These are phyloP conservation scores for Penicillium sp. DNA, from an alignment of 2,329 filamentous ascomycete genomes.

Conservation along the genomic window DNA sequence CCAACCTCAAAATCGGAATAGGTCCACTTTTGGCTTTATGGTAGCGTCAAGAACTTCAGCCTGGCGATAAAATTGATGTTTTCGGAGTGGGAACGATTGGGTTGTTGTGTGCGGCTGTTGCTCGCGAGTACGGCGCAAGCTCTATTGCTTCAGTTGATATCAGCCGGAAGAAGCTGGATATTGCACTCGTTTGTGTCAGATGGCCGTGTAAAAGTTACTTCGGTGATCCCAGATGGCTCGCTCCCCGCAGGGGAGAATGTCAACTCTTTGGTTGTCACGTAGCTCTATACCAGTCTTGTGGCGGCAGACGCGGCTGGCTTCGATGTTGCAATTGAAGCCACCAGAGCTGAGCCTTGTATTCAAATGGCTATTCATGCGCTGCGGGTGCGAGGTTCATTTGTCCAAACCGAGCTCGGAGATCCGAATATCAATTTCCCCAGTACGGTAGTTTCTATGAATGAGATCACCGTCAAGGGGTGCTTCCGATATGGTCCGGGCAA, in stretches of 20 bases:
- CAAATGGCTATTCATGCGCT: conserved; percentile 48
- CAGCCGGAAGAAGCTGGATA: conserved; percentile 61
- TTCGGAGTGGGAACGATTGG: conserved; percentile 68
- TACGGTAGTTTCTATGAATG: conserved; percentile 38
- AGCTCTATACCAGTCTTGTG: conserved; percentile 1
- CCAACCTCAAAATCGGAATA: conserved; percentile 3
- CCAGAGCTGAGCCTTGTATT: conserved; percentile 48
- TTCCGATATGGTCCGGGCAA: conserved; percentile 39
- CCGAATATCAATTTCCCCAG: conserved; percentile 43
- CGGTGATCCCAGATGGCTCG: conserved; percentile 12
- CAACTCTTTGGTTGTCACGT: conserved; percentile 33
- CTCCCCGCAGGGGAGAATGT: conserved; percentile 29
- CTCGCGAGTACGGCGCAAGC: conserved; percentile 61
- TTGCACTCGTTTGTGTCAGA: conserved; percentile 39
- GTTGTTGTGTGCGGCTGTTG: conserved; percentile 64
- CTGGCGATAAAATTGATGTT: conserved; percentile 53
- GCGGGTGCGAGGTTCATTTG: conserved; percentile 32
- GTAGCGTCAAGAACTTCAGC: conserved; percentile 36
- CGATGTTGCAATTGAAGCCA: conserved; percentile 47
- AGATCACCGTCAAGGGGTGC: conserved; percentile 37
- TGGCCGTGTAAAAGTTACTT: conserved; percentile 11
- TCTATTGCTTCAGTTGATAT: conserved; percentile 64
- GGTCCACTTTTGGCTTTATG: conserved; percentile 46
- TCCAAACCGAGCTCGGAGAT: conserved; percentile 42
- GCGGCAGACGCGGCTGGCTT: conserved; percentile 43